Conservation (phyloP, 2,329 filamentous ascomycete species). For the Leptoxyphium fumago region DNA sequence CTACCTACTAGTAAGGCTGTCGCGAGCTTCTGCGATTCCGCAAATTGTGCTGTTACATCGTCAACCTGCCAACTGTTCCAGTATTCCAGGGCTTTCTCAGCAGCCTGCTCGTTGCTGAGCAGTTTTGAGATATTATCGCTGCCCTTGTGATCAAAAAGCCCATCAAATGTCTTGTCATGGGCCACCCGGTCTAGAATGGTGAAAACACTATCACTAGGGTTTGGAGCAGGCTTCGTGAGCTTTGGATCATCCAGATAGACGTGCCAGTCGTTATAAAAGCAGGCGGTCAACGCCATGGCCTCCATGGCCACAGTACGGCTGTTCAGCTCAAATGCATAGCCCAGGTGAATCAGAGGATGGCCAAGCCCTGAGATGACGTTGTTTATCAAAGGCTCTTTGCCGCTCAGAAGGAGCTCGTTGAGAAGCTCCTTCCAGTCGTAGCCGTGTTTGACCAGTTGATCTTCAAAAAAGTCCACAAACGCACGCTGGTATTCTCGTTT, state of each 20-base stretch:
- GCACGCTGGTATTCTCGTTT: conserved; percentile 69
- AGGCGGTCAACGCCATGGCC: conserved; percentile 55
- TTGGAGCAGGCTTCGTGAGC: conserved; percentile 51
- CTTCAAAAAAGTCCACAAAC: conserved; percentile 91
- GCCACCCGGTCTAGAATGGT: conserved; percentile 58
- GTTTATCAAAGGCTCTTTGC: conserved; percentile 65
- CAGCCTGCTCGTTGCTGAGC: conserved; percentile 55
- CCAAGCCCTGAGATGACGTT: conserved; percentile 66
- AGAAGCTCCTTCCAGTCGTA: conserved; percentile 79
- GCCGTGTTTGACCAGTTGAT: conserved; percentile 58
- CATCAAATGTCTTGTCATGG: conserved; percentile 55
- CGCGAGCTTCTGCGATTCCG: conserved; percentile 47
- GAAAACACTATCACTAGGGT: conserved; percentile 45
- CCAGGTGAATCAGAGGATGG: conserved; percentile 85
- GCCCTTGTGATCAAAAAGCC: conserved; percentile 44
- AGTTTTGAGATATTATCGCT: conserved; percentile 51
- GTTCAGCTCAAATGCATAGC: conserved; percentile 81
- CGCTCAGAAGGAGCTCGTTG: conserved; percentile 59
- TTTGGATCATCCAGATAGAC: conserved; percentile 55
- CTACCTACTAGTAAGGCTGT: conserved; percentile 44
- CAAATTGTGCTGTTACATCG: conserved; percentile 60
- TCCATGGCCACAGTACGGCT: conserved; percentile 81
- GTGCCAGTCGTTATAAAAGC: conserved; percentile 42
- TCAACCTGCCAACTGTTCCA: conserved; percentile 76
- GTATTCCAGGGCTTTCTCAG: conserved; percentile 62